Evolutionary conservation across 108 stramenopile genomes (phyloP).

Genomic region (Fistulifera pelliculosa): DNA sequence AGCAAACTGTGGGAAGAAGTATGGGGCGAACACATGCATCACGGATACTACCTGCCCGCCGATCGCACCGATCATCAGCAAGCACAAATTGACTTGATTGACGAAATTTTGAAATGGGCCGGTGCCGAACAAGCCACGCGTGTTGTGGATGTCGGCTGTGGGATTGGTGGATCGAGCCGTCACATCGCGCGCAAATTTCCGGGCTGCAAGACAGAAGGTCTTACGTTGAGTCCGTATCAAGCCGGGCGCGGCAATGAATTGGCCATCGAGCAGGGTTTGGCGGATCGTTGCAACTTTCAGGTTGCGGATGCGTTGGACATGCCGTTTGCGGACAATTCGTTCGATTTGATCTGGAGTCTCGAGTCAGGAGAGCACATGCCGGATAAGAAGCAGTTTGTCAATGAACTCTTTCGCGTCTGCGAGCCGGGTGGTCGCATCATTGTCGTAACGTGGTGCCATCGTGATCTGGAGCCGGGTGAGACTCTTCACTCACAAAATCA

Average conservation of each 20-base stretch:
- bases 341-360: conserved; percentile 93
- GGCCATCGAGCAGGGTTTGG: conserved; percentile 71
- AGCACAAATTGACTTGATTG: conserved; percentile 91
- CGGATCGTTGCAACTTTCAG: conserved; percentile 53
- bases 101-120: conserved; percentile 85
- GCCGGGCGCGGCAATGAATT: conserved; percentile 78
- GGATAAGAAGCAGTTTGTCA: conserved; percentile 83
- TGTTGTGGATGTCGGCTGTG: conserved; percentile 90
- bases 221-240: conserved; percentile 92
- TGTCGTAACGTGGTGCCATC: conserved; percentile 92
- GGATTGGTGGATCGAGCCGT: conserved; percentile 86
- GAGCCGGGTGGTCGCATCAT: conserved; percentile 78
- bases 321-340: conserved; percentile 78
- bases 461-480: conserved; percentile 78
- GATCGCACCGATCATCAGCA: conserved; percentile 71
- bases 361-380: conserved; percentile 98
- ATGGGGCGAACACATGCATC: conserved; percentile 70
- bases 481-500: conserved; percentile 49
- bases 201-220: conserved; percentile 57
- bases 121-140: conserved; percentile 24
- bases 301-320: conserved; percentile 91
- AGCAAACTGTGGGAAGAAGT: conserved; percentile 86
- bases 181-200: conserved; percentile 78
- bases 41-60: conserved; percentile 78
- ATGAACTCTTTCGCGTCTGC: conserved; percentile 81